phyloP scores from a whole-genome alignment of 495 filamentous ascomycete genomes.

The Xylaria curta region DNA sequence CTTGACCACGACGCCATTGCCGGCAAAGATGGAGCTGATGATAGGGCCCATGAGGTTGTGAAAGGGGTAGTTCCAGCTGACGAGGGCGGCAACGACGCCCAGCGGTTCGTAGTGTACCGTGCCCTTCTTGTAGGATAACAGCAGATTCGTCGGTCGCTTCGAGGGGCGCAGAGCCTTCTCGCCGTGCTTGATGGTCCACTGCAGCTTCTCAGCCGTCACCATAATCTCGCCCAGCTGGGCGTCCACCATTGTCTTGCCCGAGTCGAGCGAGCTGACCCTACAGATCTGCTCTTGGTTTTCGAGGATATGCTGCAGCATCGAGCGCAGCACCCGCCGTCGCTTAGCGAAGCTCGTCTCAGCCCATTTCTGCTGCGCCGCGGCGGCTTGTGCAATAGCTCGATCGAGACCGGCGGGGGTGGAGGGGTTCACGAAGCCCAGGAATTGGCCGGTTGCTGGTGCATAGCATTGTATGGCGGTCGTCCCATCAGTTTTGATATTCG shows the following conservation, averaged over 20 bases:
- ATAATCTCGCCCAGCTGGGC: slow-evolving; percentile 93
- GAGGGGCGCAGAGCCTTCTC: slow-evolving; percentile 79
- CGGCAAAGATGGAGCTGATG: slow-evolving; percentile 90
- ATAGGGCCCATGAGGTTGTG: slow-evolving; percentile 94
- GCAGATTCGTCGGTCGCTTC: slow-evolving; percentile 76
- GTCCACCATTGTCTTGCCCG: slow-evolving; percentile 96
- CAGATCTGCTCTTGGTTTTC: slow-evolving; percentile 91
- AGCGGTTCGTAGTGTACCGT: slow-evolving; percentile 90
- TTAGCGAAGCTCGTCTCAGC: slow-evolving; percentile 77
- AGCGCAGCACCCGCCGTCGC: slow-evolving; percentile 78
- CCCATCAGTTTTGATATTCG: slow-evolving; percentile 59
- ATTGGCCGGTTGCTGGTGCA: slow-evolving; percentile 83
- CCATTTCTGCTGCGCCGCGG: slow-evolving; percentile 81
- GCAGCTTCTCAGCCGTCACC: slow-evolving; percentile 89
- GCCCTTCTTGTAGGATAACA: slow-evolving; percentile 97
- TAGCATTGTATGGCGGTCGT: slow-evolving; percentile 81
- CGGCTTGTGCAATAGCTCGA: slow-evolving; percentile 73
- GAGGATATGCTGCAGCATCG: slow-evolving; percentile 81
- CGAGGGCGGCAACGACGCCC: slow-evolving; percentile 88
- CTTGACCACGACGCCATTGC: slow-evolving; percentile 91
- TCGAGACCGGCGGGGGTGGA: slow-evolving; percentile 81
- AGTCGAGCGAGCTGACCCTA: slow-evolving; percentile 86
- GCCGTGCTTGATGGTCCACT: slow-evolving; percentile 92
- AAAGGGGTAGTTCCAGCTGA: slow-evolving; percentile 97
- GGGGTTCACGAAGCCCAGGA: slow-evolving; percentile 82